Percentiles rank a stretch among this genome's conserved stretches.
Conservation (phyloP, 192 early-diverging fungal species). For the Phlyctochytrium bullatum region DNA sequence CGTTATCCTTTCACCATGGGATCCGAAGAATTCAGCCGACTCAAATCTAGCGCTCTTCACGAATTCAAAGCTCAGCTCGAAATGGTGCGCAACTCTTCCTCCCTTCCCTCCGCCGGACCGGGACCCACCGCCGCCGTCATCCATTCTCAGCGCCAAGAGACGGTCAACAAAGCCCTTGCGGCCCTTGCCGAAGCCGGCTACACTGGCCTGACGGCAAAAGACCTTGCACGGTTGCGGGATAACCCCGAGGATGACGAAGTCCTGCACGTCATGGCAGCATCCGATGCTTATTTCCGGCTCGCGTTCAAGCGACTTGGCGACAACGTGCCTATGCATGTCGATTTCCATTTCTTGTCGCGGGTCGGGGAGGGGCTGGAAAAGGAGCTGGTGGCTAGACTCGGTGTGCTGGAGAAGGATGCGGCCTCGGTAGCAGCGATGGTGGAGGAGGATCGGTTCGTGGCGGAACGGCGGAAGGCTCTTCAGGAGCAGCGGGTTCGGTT, state of each 20-base stretch:
- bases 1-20: constrained; percentile 44
- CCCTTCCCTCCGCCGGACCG: neutral
- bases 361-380: constrained; percentile 42
- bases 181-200: constrained; percentile 41
- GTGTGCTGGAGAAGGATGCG: constrained; percentile 37
- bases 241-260: constrained; percentile 35
- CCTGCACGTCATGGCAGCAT: constrained; percentile 39
- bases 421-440: constrained; percentile 27
- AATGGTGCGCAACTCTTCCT: constrained; percentile 10
- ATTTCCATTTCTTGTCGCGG: constrained; percentile 39
- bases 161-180: constrained; percentile 35
- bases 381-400: constrained; percentile 38
- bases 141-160: constrained; percentile 12
- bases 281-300: constrained; percentile 38
- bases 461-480: constrained; percentile 27
- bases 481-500: constrained; percentile 35
- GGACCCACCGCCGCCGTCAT: neutral
- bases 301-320: constrained; percentile 32
- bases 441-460: constrained; percentile 37
- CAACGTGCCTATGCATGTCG: constrained; percentile 39
- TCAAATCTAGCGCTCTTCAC: constrained; percentile 29
- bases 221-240: constrained; percentile 27
- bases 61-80: constrained; percentile 36
- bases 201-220: constrained; percentile 33
- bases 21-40: constrained; percentile 35